phyloP scores from a whole-genome alignment of 768 basidiomycete species.

The Amanita jacksonii region DNA sequence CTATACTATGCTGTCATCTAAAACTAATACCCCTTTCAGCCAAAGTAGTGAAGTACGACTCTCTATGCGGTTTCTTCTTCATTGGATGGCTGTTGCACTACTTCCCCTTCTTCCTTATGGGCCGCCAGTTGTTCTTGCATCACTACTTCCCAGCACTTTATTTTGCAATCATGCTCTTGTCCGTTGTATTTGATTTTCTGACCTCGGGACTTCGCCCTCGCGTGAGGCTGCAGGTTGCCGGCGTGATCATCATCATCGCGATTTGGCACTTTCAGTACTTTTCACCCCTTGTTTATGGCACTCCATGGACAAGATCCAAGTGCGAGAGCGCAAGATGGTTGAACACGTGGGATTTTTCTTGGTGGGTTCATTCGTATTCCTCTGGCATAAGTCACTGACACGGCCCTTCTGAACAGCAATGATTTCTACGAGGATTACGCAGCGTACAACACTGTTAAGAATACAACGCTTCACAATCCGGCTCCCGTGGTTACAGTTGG shows the following conservation, averaged over 20 bases:
- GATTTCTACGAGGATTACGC: slow-evolving; percentile 66
- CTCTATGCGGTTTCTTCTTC: slow-evolving; percentile 84
- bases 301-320: slow-evolving; percentile 73
- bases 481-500: slow-evolving; percentile 37
- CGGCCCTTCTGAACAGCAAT: slow-evolving; percentile 30
- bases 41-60: slow-evolving; percentile 86
- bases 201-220: slow-evolving; percentile 73
- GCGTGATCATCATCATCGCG: slow-evolving; percentile 59
- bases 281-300: slow-evolving; percentile 78
- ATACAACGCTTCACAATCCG: slow-evolving; percentile 29
- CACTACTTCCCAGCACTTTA: slow-evolving; percentile 98
- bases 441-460: slow-evolving; percentile 34
- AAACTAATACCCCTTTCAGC: slow-evolving; percentile 32
- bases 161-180: slow-evolving; percentile 75
- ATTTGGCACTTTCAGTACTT: slow-evolving; percentile 74
- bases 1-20: not conserved
- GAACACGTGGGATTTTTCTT: slow-evolving; percentile 94
- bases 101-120: slow-evolving; percentile 96
- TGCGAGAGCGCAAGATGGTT: slow-evolving; percentile 78
- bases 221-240: slow-evolving; percentile 73
- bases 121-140: slow-evolving; percentile 93
- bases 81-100: slow-evolving; percentile 91
- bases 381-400: slow-evolving; percentile 1
- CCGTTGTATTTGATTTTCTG: slow-evolving; percentile 73
- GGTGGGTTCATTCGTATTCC: slow-evolving; percentile 32